phyloP scores from a whole-genome alignment of 2,329 filamentous ascomycete genomes.

The Nigrograna mackinnonii region DNA sequence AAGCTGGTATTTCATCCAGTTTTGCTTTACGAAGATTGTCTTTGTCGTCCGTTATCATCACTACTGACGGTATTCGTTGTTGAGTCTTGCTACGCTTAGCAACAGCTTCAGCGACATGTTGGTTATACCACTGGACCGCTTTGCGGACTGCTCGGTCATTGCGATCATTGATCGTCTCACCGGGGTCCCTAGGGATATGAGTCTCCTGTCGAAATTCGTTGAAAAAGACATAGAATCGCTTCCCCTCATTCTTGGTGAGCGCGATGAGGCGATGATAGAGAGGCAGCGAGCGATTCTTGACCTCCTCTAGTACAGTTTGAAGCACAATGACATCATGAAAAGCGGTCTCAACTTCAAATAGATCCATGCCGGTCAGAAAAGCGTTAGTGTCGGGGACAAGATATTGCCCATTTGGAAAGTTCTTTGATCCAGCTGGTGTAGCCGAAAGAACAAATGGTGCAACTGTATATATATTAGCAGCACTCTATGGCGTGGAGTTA shows the following conservation, averaged over 20 bases:
- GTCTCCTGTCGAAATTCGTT: slow-evolving; percentile 97
- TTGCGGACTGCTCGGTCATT: slow-evolving; percentile 90
- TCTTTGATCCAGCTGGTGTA: slow-evolving; percentile 79
- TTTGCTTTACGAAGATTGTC: slow-evolving; percentile 85
- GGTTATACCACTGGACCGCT: slow-evolving; percentile 86
- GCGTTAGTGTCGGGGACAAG: slow-evolving; percentile 96
- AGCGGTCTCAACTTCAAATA: slow-evolving; percentile 88
- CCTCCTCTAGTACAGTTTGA: slow-evolving; percentile 94
- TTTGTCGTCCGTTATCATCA: slow-evolving; percentile 93
- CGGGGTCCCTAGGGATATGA: slow-evolving; percentile 71
- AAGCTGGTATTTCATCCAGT: slow-evolving; percentile 71
- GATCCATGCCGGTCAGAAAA: slow-evolving; percentile 91
- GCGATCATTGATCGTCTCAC: slow-evolving; percentile 92
- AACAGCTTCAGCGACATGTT: slow-evolving; percentile 71
- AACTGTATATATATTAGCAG: slow-evolving; percentile 56
- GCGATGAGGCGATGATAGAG: slow-evolving; percentile 92
- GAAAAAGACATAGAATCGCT: slow-evolving; percentile 98
- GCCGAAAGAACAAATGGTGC: slow-evolving; percentile 87
- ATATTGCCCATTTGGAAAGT: slow-evolving; percentile 87
- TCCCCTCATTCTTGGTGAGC: slow-evolving; percentile 92
- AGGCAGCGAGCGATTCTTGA: slow-evolving; percentile 89
- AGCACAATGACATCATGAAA: slow-evolving; percentile 98
- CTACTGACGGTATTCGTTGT: slow-evolving; percentile 70
- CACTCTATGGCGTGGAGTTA: slow-evolving; percentile 10
- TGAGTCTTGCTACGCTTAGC: slow-evolving; percentile 57